Evolutionary conservation across 2,329 filamentous ascomycete species (phyloP), one percentile per base, ranked within the genome.

Genomic region (Ceratocystis albifundus): DNA sequence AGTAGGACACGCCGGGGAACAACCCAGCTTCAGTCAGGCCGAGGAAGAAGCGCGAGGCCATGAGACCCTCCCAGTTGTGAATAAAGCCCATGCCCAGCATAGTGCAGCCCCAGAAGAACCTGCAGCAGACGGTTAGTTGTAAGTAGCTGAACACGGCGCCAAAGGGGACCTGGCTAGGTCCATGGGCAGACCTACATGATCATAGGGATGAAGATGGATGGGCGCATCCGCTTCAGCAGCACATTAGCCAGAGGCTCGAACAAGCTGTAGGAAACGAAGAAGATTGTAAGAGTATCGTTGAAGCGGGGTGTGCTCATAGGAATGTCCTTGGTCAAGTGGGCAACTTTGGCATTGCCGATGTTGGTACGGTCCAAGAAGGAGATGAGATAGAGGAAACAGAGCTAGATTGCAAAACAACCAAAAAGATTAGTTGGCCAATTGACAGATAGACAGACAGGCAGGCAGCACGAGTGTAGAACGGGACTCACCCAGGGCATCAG

Each of bases 251-350:
- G 71, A 0, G 85, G 84, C 74, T 94, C 90, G 69, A 90, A 91
- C 44, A 91, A 75, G 1, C 88, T 82, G 73, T 96, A 96, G 0
- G 88, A 90, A 62, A 95, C 80, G 77, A 95, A 96, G 77, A 96
- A 96, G 70, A 95, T 87, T 44, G 88, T 89, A 6, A 96, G 79
- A 0, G 86, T 83, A 25, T 82, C 79, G 74, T 92, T 92, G 77
- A 91, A 96, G 72, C 88, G 79, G 4, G 79, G 75, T 1, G 81
- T 79, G 0, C 80, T 80, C 79, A 93, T 83, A 41, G 81, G 70
- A 17, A 94, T 76, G 67, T 88, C 84, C 10, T 79, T 70, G 32
- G 75, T 70, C 10, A 84, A 74, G 62, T 79, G 76, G 28, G 81
- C 82, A 68, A 86, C 82, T 70, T 84, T 85, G 46, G 84, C 90